These are phyloP conservation scores for Aspergillus sp. DNA, from an alignment of 2,329 filamentous ascomycete genomes.

Conservation along the genomic window DNA sequence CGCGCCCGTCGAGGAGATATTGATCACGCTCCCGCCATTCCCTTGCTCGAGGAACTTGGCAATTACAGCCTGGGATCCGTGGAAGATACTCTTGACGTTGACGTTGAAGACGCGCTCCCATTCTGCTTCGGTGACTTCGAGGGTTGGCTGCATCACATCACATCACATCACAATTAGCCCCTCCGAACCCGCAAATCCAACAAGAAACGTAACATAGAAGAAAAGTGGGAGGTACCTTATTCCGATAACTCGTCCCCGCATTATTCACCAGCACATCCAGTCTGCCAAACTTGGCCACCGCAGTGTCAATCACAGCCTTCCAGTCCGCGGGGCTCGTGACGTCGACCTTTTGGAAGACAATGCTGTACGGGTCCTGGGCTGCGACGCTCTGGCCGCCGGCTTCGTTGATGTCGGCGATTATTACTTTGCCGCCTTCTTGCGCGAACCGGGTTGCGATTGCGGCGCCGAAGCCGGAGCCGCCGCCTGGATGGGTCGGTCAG, in stretches of 20 bases:
- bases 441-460: conserved; percentile 42
- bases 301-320: conserved; percentile 30
- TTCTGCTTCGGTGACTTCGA: conserved; percentile 44
- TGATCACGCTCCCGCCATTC: conserved; percentile 44
- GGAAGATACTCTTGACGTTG: conserved; percentile 45
- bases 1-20: conserved; percentile 46
- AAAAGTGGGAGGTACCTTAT: conserved; percentile 30
- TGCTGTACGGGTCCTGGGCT: conserved; percentile 26
- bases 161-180: too few species aligned
- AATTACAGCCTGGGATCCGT: conserved; percentile 35
- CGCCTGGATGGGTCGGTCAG: conserved; percentile 26
- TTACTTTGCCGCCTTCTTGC: conserved; percentile 43
- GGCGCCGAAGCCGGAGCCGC: conserved; percentile 44
- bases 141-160: conserved; percentile 32
- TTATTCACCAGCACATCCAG: conserved; percentile 51
- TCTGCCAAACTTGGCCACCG: conserved; percentile 31
- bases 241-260: conserved; percentile 44
- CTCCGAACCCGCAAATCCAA: too few species aligned
- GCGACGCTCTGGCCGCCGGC: conserved; percentile 34
- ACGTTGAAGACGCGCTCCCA: conserved; percentile 47
- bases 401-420: conserved; percentile 43
- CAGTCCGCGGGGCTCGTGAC: conserved; percentile 37
- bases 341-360: conserved; percentile 36
- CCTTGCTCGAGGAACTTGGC: conserved; percentile 40
- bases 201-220: neutral